phyloP scores from a whole-genome alignment of 805 yeast species.

The Saturnispora ahearnii region DNA sequence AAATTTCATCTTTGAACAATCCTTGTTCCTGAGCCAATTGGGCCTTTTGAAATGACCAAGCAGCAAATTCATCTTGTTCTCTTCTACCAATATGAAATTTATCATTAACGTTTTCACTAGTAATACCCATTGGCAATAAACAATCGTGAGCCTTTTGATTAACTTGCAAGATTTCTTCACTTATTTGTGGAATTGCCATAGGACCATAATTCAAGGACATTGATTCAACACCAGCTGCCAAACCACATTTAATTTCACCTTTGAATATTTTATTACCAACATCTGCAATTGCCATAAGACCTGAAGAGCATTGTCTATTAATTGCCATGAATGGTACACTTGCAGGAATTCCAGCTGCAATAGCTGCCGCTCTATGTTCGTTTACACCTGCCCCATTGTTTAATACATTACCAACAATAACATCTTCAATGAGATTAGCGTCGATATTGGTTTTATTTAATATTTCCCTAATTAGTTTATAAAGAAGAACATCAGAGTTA shows the following conservation, averaged over 20 bases:
- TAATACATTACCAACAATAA: slow-evolving; percentile 84
- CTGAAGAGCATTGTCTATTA: slow-evolving; percentile 94
- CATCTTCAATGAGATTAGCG: slow-evolving; percentile 59
- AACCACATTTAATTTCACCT: slow-evolving; percentile 87
- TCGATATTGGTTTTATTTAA: slow-evolving; percentile 46
- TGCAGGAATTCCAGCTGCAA: slow-evolving; percentile 87
- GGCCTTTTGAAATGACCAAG: slow-evolving; percentile 78
- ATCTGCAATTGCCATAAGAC: slow-evolving; percentile 82
- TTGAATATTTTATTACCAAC: slow-evolving; percentile 78
- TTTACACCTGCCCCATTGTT: slow-evolving; percentile 92
- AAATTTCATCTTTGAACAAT: slow-evolving; percentile 77
- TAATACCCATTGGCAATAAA: slow-evolving; percentile 91
- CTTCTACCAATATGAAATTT: slow-evolving; percentile 55
- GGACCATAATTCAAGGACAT: slow-evolving; percentile 91
- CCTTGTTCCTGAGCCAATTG: slow-evolving; percentile 62
- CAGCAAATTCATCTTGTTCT: slow-evolving; percentile 85
- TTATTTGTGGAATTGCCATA: slow-evolving; percentile 54
- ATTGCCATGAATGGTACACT: slow-evolving; percentile 70
- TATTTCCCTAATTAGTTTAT: slow-evolving; percentile 54
- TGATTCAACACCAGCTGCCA: slow-evolving; percentile 90
- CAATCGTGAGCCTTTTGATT: slow-evolving; percentile 57
- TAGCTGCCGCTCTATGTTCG: slow-evolving; percentile 85
- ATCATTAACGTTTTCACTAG: slow-evolving; percentile 82
- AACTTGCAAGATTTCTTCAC: slow-evolving; percentile 35
- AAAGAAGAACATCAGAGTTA: slow-evolving; percentile 68